Evolutionary conservation across 2,329 filamentous ascomycete species (phyloP), one percentile per base, ranked within the genome.

Genomic region (Lasiodiplodia citricola): DNA sequence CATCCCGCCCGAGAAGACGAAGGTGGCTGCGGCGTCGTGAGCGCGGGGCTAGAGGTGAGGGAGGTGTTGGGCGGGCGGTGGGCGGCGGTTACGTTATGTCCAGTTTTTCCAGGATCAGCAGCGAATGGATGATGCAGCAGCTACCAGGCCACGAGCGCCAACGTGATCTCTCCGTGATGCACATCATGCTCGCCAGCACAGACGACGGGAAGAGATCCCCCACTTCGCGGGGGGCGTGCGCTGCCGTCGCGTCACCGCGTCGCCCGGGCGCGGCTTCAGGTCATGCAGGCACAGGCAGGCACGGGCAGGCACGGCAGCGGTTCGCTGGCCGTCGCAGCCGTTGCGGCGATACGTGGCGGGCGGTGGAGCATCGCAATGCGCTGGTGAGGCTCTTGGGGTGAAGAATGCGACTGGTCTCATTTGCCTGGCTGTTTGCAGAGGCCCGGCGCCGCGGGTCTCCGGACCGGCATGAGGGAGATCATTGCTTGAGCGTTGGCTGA

Each of bases 1-100:
- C 31, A 77, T 81, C 57, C 78, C 79, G 44, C 44, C 44, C 62
- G 63, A 62, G 56, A 28, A 51, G 68, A 3, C 25, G 55, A 35
- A 41, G 28, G 60, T 31, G 60, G 60, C 60, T 23, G 47, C 60
- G 44, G 60, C 44, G 60, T 64, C 28, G 60, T 64, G 60, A 64
- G 44, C n/a, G 37, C 8, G 21, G 55, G 16, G 25, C 23, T 28
- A 3, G 55, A 35, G 55, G 55, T 11, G 23, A 35, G 58, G 41
- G 21, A 44, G 23, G 23, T 8, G 56, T 35, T 31, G 41, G 47
- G 58, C 31, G 58, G 58, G 41, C 41, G 58, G 58, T 11, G 41
- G 44, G 41, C n/a, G 44, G 44, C 58, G 41, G 44, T 64, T 64
- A 25, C 60, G 60, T 64, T 64, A 64, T 64, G 41, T 54, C 47